Conservation (phyloP, 1,139 yeast species). For the Candida smagusa region DNA sequence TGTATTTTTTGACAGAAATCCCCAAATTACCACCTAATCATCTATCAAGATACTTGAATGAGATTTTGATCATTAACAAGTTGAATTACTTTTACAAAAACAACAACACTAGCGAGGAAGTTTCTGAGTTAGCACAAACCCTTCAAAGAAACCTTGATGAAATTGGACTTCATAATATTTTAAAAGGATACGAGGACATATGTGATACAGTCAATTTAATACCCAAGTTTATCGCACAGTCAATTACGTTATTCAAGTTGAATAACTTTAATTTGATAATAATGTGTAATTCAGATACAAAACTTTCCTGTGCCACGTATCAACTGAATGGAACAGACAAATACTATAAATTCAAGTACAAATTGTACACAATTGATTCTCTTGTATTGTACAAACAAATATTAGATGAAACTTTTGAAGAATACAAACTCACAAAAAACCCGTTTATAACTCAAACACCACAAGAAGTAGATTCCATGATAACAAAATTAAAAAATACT, state of each 20-base stretch:
- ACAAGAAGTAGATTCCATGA: conserved; percentile 7
- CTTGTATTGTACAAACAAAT: conserved; percentile 3
- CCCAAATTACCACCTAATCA: conserved; percentile 1
- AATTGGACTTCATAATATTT: conserved; percentile 31
- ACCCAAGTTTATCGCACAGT: conserved; percentile 23
- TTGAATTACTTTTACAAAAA: conserved; percentile 42
- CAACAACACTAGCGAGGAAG: conserved; percentile 41
- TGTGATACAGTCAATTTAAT: conserved; percentile 26
- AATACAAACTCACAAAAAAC: neutral
- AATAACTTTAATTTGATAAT: conserved; percentile 25
- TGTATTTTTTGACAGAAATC: conserved; percentile 20
- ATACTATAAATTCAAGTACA: conserved; percentile 19
- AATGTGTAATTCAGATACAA: neutral
- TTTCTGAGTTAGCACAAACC: conserved; percentile 31
- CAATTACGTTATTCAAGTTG: conserved; percentile 20
- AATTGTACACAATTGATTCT: conserved; percentile 10
- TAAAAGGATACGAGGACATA: conserved; percentile 34
- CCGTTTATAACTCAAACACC: conserved; percentile 5
- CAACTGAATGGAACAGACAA: conserved; percentile 11
- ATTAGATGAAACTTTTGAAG: neutral
- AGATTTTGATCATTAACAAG: conserved; percentile 42
- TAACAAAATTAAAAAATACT: neutral
- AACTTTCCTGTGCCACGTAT: neutral
- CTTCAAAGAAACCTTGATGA: conserved; percentile 31
- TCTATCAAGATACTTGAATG: conserved; percentile 30